A percentile compares a stretch with the other conserved stretches of the same genome.
phyloP scores from a whole-genome alignment of 768 basidiomycete genomes.

The Hericium coralloides region DNA sequence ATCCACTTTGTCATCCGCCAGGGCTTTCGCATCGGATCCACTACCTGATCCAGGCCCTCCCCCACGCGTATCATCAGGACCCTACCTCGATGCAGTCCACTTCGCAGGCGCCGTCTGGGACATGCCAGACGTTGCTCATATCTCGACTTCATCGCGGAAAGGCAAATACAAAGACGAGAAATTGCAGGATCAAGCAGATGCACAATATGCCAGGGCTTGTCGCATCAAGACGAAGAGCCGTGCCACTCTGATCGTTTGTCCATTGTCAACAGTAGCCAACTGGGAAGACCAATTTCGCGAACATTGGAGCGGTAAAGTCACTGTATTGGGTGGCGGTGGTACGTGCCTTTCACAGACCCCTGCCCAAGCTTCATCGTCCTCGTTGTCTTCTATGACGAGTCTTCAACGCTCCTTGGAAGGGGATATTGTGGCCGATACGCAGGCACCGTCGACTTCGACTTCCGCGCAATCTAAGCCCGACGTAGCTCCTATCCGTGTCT shows the following conservation, averaged over 20 bases:
- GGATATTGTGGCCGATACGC: neutral
- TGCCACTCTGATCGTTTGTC: conserved; percentile 94
- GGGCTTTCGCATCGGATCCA: conserved; percentile 47
- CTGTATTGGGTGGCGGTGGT: conserved; percentile 72
- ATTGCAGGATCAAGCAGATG: conserved; percentile 61
- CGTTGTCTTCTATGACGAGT: neutral
- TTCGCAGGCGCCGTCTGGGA: conserved; percentile 79
- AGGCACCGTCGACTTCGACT: neutral
- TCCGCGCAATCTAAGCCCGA: neutral
- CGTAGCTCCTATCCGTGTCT: conserved; percentile 58
- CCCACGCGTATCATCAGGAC: conserved; percentile 15
- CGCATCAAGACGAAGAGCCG: conserved; percentile 78
- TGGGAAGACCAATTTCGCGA: conserved; percentile 99
- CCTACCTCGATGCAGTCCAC: conserved; percentile 37
- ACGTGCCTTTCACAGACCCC: conserved; percentile 17
- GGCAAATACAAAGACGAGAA: conserved; percentile 59
- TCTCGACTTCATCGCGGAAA: conserved; percentile 29
- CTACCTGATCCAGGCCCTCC: conserved; percentile 35
- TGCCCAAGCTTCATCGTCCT: neutral
- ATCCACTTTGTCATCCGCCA: conserved; percentile 67
- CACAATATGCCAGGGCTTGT: conserved; percentile 57
- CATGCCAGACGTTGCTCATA: conserved; percentile 50
- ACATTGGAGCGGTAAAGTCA: conserved; percentile 88
- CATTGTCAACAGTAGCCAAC: conserved; percentile 91
- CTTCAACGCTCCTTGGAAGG: neutral